A percentile compares a stretch with the other conserved stretches of the same genome.
These are phyloP conservation scores for Lanmaoa pseudosensibilis DNA, from an alignment of 768 basidiomycete genomes.

Conservation along the genomic window DNA sequence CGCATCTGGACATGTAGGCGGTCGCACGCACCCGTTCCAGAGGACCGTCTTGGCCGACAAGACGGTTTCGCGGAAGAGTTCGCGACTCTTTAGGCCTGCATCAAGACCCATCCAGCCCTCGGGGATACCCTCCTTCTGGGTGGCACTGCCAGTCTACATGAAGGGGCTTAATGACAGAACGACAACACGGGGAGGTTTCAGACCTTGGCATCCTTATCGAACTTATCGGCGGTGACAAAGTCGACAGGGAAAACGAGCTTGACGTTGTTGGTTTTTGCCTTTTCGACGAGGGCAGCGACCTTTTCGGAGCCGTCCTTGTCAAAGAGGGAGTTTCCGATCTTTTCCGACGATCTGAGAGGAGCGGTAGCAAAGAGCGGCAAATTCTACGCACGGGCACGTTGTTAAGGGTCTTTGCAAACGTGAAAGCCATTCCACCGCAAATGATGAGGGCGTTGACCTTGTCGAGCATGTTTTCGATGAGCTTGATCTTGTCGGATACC, in stretches of 20 bases:
- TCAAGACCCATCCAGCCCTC: constrained; percentile 96
- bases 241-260: constrained; percentile 95
- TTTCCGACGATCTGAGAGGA: constrained; percentile 12
- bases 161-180: constrained; percentile 4
- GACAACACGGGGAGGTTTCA: constrained; percentile 16
- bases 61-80: constrained; percentile 79
- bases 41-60: constrained; percentile 91
- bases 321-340: constrained; percentile 94
- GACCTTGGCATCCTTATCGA: constrained; percentile 87
- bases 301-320: constrained; percentile 87
- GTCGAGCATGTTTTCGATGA: constrained; percentile 99
- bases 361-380: not conserved
- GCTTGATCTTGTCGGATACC: constrained; percentile 97
- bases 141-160: constrained; percentile 65
- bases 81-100: constrained; percentile 78
- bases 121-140: constrained; percentile 86
- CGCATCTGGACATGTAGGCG: not conserved
- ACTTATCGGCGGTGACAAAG: constrained; percentile 93
- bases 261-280: constrained; percentile 90
- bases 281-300: constrained; percentile 79
- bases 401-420: constrained; percentile 94
- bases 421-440: constrained; percentile 98
- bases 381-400: constrained; percentile 57
- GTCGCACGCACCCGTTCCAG: constrained; percentile 78
- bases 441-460: constrained; percentile 97